These are phyloP conservation scores for Yamadazyma taylorii DNA, from an alignment of 1,139 yeast species.

Conservation along the genomic window DNA sequence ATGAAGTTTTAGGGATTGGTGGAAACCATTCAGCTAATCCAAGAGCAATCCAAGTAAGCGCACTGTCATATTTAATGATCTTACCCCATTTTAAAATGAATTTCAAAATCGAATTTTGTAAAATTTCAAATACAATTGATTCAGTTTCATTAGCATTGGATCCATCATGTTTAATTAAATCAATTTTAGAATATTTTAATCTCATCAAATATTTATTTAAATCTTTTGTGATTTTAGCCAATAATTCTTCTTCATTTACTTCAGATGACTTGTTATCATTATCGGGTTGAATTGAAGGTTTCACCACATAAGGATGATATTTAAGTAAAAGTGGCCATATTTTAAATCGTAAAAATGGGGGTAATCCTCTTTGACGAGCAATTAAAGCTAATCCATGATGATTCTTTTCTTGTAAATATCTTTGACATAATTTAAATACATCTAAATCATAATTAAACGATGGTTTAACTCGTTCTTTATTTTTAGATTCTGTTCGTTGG, in stretches of 20 bases:
- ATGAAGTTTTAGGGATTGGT: conserved; percentile 47
- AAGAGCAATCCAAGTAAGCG: conserved; percentile 83
- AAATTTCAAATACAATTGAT: conserved; percentile 50
- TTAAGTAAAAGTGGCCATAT: conserved; percentile 85
- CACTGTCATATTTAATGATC: conserved; percentile 74
- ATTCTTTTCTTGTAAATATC: conserved; percentile 51
- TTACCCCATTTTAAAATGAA: conserved; percentile 80
- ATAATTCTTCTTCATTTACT: conserved; percentile 26
- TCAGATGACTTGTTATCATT: conserved; percentile 16
- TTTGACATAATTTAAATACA: conserved; percentile 35
- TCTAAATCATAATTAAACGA: conserved; percentile 45
- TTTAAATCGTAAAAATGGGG: conserved; percentile 73
- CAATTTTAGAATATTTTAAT: conserved; percentile 22
- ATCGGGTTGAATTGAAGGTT: conserved; percentile 72
- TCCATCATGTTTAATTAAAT: conserved; percentile 3
- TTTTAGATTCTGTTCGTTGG: not conserved
- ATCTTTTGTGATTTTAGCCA: conserved; percentile 46
- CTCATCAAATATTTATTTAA: conserved; percentile 53
- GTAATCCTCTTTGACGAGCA: conserved; percentile 83
- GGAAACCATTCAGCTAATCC: conserved; percentile 92
- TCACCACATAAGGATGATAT: conserved; percentile 80
- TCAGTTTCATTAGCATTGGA: conserved; percentile 31
- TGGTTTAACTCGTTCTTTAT: conserved; percentile 18
- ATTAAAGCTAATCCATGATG: conserved; percentile 72
- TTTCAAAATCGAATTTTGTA: conserved; percentile 61